A percentile compares a stretch with the other conserved stretches of the same genome.
Evolutionary conservation across 2,329 filamentous ascomycete genomes (phyloP).

Genomic region (Exophiala alcalophila): DNA sequence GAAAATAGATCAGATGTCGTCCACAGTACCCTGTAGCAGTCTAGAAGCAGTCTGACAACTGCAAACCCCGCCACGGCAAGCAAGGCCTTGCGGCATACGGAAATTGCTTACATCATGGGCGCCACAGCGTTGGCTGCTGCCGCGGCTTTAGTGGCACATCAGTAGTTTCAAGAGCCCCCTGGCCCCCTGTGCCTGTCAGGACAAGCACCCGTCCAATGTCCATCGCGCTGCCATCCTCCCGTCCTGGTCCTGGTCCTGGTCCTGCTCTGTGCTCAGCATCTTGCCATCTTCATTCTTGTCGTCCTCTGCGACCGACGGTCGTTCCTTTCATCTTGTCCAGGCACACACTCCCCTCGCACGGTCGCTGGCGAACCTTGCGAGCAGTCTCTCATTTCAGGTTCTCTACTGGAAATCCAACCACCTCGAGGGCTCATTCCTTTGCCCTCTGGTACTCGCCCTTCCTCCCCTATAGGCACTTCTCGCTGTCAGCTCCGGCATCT

Average conservation of each 20-base stretch:
- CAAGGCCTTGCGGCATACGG: slow-evolving; percentile 12
- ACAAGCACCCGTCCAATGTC: slow-evolving; percentile 3
- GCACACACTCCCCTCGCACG: slow-evolving; percentile 35
- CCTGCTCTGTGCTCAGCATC: slow-evolving; percentile 5
- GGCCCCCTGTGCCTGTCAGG: slow-evolving; percentile 16
- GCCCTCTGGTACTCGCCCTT: slow-evolving; percentile 5
- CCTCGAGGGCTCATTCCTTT: slow-evolving; percentile 29
- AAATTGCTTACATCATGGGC: slow-evolving; percentile 18
- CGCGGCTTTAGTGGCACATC: slow-evolving; percentile 17
- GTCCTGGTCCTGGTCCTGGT: background rate
- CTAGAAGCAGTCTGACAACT: no score
- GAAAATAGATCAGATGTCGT: no score
- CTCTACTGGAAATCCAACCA: slow-evolving; percentile 12
- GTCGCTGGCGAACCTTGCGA: slow-evolving; percentile 30
- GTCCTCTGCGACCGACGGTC: slow-evolving; percentile 21
- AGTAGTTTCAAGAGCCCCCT: slow-evolving; percentile 21
- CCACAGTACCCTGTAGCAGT: no score
- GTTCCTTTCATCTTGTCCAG: slow-evolving; percentile 10
- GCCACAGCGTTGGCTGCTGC: slow-evolving; percentile 19
- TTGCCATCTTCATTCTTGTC: slow-evolving; percentile 4
- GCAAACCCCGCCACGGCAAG: background rate
- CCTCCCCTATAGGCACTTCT: no score
- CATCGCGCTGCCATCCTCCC: no score
- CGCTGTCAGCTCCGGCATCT: no score
- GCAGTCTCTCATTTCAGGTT: slow-evolving; percentile 27